These are phyloP conservation scores for Rhodomyrtus tomentosa DNA, from an alignment of 345 rosid genomes.

Conservation along the genomic window DNA sequence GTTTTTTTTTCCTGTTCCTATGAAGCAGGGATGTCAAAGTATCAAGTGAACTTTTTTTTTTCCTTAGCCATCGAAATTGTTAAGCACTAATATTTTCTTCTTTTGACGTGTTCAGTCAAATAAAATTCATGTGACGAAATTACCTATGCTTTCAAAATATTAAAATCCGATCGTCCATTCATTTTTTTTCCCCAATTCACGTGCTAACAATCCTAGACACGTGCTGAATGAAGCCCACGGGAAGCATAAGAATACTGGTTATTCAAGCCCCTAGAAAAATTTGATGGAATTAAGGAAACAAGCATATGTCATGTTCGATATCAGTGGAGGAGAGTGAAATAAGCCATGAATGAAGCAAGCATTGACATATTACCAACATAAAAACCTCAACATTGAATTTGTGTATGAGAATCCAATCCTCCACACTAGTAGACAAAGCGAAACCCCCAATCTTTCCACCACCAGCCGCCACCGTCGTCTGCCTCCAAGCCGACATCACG, in stretches of 20 bases:
- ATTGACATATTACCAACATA: neutral
- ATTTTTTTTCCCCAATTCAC: neutral
- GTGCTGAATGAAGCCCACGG: neutral
- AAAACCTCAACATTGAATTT: neutral
- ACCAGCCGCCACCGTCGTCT: neutral
- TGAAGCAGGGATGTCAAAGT: too few species aligned
- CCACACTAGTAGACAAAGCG: neutral
- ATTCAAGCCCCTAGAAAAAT: neutral
- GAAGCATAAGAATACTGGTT: neutral
- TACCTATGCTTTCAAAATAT: neutral
- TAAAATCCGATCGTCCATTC: neutral
- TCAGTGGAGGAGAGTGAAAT: neutral
- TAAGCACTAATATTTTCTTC: too few species aligned
- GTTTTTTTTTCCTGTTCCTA: too few species aligned
- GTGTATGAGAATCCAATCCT: neutral
- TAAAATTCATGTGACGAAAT: too few species aligned
- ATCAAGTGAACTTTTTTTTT: too few species aligned
- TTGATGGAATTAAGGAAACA: neutral
- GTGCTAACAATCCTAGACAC: neutral
- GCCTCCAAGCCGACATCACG: neutral
- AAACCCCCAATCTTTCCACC: neutral
- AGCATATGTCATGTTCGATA: neutral
- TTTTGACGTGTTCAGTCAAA: too few species aligned
- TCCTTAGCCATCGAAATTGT: too few species aligned
- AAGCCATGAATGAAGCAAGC: neutral